Percentiles rank a stretch among this genome's conserved stretches.
These are phyloP conservation scores for Rosa rugosa DNA, from an alignment of 306 rosid genomes.

Conservation along the genomic window DNA sequence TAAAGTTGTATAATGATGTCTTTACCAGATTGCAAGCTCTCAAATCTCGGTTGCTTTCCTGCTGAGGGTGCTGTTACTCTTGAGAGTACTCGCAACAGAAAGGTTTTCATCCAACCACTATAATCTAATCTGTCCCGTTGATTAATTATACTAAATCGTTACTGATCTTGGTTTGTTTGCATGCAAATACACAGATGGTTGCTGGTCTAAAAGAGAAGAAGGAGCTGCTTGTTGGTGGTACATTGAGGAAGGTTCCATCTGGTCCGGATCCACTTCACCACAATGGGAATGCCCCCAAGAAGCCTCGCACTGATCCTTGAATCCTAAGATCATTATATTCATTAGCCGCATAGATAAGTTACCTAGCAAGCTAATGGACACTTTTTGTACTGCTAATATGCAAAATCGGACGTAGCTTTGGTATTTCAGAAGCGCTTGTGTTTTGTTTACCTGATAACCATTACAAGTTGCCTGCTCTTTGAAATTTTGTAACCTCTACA, in stretches of 20 bases:
- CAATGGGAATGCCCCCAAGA: conserved; percentile 4
- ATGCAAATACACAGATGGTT: not conserved
- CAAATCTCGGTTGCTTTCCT: not conserved
- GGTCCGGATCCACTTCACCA: conserved; percentile 5
- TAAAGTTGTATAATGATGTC: not conserved
- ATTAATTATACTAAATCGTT: not conserved
- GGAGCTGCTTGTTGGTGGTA: not conserved
- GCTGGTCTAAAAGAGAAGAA: not conserved
- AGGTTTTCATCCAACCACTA: not conserved
- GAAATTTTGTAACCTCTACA: not conserved
- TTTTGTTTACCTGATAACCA: not conserved
- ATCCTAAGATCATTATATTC: not conserved
- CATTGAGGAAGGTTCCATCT: conserved; percentile 1
- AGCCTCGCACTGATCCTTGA: conserved; percentile 3
- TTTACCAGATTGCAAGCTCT: not conserved
- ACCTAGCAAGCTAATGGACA: not conserved
- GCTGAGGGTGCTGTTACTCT: not conserved
- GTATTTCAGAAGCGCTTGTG: not conserved
- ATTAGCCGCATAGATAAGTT: not conserved
- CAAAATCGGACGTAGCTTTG: not conserved
- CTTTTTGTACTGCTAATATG: not conserved
- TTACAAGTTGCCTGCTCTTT: not conserved
- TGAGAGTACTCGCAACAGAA: not conserved
- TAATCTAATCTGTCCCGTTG: not conserved
- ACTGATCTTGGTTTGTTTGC: not conserved